Evolutionary conservation across 495 filamentous ascomycete species (phyloP).

Genomic region (Articulospora tetracladia): DNA sequence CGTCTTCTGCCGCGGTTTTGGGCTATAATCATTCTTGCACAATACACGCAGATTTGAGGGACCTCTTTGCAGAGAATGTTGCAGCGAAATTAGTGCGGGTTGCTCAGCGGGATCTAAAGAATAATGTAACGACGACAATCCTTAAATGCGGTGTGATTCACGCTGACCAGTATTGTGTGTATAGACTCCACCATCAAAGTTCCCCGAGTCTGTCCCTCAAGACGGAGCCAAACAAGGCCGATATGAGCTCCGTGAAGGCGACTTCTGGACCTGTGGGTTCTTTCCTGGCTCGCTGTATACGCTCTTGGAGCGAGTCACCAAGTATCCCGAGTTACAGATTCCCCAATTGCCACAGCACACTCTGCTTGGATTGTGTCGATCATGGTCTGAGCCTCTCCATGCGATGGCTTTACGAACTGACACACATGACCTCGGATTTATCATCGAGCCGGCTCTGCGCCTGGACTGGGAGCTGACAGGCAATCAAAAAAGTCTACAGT

Average conservation of each 20-base stretch:
- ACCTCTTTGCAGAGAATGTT: not conserved
- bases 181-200: conserved; percentile 4
- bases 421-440: conserved; percentile 44
- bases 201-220: conserved; percentile 30
- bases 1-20: no score
- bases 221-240: not conserved
- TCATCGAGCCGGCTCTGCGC: conserved; percentile 34
- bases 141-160: not conserved
- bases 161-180: not conserved
- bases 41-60: not conserved
- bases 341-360: not conserved
- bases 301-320: conserved; percentile 26
- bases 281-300: conserved; percentile 37
- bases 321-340: conserved; percentile 1
- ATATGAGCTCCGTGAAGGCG: conserved; percentile 13
- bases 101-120: not conserved
- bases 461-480: conserved; percentile 32
- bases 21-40: not conserved
- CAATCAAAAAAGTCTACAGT: conserved; percentile 26
- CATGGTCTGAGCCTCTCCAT: conserved; percentile 34
- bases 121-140: not conserved
- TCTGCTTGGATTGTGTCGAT: conserved; percentile 30
- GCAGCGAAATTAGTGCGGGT: not conserved
- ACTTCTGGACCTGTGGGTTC: conserved; percentile 38
- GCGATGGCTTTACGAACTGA: conserved; percentile 30